Evolutionary conservation across 495 filamentous ascomycete species (phyloP).

Genomic region (Coniosporium apollinis): DNA sequence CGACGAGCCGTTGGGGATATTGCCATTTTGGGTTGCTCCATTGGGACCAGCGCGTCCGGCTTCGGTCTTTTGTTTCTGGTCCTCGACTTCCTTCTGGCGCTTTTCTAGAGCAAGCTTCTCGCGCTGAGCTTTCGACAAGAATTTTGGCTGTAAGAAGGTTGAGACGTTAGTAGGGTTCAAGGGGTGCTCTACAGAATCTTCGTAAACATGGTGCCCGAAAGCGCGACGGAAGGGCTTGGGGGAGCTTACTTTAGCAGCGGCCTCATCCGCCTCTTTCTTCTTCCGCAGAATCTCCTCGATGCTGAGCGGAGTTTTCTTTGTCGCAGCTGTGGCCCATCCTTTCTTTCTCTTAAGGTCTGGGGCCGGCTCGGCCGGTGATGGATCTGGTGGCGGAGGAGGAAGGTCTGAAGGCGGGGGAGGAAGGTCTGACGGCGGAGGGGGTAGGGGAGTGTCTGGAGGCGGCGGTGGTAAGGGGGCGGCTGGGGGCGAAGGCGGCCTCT

Average conservation of each 20-base stretch:
- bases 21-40: slow-evolving; percentile 12
- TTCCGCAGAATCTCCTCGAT: slow-evolving; percentile 64
- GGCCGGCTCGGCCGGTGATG: slow-evolving; percentile 38
- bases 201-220: too few relatives aligned
- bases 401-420: slow-evolving; percentile 25
- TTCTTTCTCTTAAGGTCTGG: slow-evolving; percentile 32
- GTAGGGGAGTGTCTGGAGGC: slow-evolving; percentile 7
- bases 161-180: slow-evolving; percentile 16
- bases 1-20: slow-evolving; percentile 3
- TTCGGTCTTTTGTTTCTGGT: slow-evolving; percentile 39
- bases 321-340: slow-evolving; percentile 30
- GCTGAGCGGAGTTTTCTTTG: slow-evolving; percentile 40
- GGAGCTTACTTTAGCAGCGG: slow-evolving; percentile 48
- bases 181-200: slow-evolving; percentile 10
- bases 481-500: slow-evolving; percentile 13
- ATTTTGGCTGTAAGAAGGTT: slow-evolving; percentile 52
- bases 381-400: slow-evolving; percentile 39
- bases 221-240: not conserved
- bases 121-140: slow-evolving; percentile 75
- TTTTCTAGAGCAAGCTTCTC: slow-evolving; percentile 78
- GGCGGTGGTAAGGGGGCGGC: slow-evolving; percentile 32
- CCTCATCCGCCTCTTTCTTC: slow-evolving; percentile 64
- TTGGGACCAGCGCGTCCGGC: slow-evolving; percentile 19
- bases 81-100: slow-evolving; percentile 67
- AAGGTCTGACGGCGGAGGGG: slow-evolving; percentile 32